A percentile compares a stretch with the other conserved stretches of the same genome.
phyloP scores from a whole-genome alignment of 2,329 filamentous ascomycete genomes.

The Colletotrichum lupini region DNA sequence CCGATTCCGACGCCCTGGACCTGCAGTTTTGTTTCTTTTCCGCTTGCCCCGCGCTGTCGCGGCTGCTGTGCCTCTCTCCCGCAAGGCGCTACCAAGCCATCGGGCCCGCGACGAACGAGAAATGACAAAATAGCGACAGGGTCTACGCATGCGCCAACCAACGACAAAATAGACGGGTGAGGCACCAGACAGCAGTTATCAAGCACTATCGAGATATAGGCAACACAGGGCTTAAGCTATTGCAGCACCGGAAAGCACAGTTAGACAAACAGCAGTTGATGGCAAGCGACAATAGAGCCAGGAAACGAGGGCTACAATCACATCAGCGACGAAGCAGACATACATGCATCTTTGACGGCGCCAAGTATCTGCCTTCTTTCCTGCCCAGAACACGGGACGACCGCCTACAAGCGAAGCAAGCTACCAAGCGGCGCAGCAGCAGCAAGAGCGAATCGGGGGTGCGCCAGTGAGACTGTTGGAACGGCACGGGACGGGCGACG shows the following conservation, averaged over 20 bases:
- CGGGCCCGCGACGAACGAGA: conserved; percentile 22
- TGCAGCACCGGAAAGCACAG: background rate
- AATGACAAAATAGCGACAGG: conserved; percentile 8
- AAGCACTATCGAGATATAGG: background rate
- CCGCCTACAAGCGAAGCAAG: background rate
- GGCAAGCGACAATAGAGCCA: background rate
- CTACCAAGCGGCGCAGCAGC: conserved; percentile 7
- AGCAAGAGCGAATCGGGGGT: background rate
- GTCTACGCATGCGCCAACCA: background rate
- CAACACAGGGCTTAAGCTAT: background rate
- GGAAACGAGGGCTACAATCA: background rate
- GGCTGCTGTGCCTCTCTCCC: conserved; percentile 8
- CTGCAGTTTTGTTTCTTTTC: background rate
- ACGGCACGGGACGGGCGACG: too few species aligned
- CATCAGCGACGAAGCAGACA: background rate
- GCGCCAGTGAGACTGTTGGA: background rate
- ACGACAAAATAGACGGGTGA: background rate
- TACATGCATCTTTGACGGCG: conserved; percentile 16
- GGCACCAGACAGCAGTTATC: background rate
- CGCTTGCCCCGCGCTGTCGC: background rate
- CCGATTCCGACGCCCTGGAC: conserved; percentile 13
- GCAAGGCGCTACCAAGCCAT: conserved; percentile 9
- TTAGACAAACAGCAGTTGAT: background rate
- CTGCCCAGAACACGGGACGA: background rate
- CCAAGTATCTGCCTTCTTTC: background rate